These are phyloP conservation scores for Mycena crocata DNA, from an alignment of 768 basidiomycete species.

Conservation along the genomic window DNA sequence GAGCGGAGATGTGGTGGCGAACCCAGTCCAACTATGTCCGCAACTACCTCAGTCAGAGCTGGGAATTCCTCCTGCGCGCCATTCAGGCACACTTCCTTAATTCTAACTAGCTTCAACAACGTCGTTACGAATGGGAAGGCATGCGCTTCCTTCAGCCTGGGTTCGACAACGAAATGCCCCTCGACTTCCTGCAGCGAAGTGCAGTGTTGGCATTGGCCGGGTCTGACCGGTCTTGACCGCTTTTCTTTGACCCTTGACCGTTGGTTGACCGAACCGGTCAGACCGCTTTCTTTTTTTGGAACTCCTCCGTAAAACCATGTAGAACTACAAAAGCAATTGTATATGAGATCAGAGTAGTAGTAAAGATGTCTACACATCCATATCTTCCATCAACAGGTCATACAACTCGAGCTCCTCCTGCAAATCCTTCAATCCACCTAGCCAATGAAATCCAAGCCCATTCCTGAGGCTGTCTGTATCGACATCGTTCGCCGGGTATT, in stretches of 20 bases:
- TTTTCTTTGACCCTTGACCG: constrained; percentile 4
- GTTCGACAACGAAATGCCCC: not conserved
- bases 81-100: constrained; percentile 20
- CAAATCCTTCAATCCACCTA: no score
- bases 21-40: not conserved
- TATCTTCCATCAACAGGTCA: no score
- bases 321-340: not conserved
- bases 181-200: constrained; percentile 15
- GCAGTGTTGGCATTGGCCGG: constrained; percentile 5
- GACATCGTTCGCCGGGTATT: not conserved
- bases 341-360: not conserved
- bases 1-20: not conserved
- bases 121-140: not conserved
- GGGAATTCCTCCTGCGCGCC: not conserved
- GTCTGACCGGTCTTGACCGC: not conserved
- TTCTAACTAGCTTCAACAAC: not conserved
- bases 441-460: no score
- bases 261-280: not conserved
- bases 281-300: constrained; percentile 4
- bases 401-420: no score
- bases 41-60: constrained; percentile 6
- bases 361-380: not conserved
- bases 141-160: constrained; percentile 8
- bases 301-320: not conserved
- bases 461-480: no score